These are phyloP conservation scores for Fusarium avenaceum DNA, from an alignment of 2,329 filamentous ascomycete species.

Conservation along the genomic window DNA sequence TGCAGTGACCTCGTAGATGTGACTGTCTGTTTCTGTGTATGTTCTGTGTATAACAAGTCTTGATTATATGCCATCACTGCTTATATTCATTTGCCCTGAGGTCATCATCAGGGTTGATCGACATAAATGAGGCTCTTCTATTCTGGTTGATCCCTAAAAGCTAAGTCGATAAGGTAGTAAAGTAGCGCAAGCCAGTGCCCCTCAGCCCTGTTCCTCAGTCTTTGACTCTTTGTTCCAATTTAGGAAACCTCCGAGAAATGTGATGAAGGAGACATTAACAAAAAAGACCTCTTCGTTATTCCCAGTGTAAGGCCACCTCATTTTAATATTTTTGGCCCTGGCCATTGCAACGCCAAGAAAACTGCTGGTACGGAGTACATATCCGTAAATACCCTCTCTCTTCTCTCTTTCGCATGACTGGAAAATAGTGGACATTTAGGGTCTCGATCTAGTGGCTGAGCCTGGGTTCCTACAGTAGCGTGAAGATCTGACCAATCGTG, in stretches of 20 bases:
- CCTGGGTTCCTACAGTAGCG: conserved; percentile 35
- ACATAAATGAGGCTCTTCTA: too few relatives aligned
- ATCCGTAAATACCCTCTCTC: not conserved
- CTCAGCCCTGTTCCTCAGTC: not conserved
- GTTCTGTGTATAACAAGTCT: too few relatives aligned
- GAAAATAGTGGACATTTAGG: conserved; percentile 5
- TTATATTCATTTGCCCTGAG: too few relatives aligned
- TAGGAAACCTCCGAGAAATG: conserved; percentile 9
- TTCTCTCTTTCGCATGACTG: conserved; percentile 63
- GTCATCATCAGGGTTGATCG: too few relatives aligned
- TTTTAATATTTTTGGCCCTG: too few relatives aligned
- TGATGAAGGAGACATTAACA: not conserved
- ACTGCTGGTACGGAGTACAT: not conserved
- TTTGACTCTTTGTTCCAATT: not conserved
- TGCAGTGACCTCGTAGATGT: too few relatives aligned
- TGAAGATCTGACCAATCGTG: conserved; percentile 20
- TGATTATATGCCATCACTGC: too few relatives aligned
- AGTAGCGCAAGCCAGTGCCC: too few relatives aligned
- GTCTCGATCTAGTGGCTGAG: conserved; percentile 18
- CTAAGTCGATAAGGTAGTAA: too few relatives aligned
- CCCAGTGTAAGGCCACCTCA: too few relatives aligned
- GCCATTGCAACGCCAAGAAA: conserved; percentile 8
- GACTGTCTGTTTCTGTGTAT: too few relatives aligned
- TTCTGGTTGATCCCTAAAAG: not conserved
- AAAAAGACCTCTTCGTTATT: too few relatives aligned